Percentiles rank a stretch among this genome's conserved stretches.
phyloP scores from a whole-genome alignment of 139 green algal genomes.

The Micromonas pusilla region DNA sequence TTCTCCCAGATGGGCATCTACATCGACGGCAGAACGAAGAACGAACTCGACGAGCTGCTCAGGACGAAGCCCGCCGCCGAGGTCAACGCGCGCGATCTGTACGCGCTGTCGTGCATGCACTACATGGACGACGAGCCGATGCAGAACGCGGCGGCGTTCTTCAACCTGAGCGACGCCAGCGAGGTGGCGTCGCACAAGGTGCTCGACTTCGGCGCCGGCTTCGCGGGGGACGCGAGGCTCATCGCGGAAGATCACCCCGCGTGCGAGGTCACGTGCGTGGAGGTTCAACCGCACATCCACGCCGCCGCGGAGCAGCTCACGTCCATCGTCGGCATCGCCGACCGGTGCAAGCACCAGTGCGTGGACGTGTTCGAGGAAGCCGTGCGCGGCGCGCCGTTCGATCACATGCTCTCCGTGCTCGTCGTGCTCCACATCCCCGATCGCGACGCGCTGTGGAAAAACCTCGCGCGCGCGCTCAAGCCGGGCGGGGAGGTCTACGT shows the following conservation, averaged over 20 bases:
- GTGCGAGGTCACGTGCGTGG: background rate
- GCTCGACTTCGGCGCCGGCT: slow-evolving; percentile 1
- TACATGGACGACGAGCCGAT: background rate
- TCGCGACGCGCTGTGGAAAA: background rate
- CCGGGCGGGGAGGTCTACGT: background rate
- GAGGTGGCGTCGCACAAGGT: background rate
- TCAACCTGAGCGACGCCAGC: background rate
- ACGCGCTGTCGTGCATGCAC: background rate
- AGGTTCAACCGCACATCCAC: slow-evolving; percentile 2
- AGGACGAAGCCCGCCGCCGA: background rate
- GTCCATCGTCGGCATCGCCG: background rate
- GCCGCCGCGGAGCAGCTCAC: background rate
- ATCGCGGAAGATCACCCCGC: background rate
- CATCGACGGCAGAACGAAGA: background rate
- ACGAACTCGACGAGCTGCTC: slow-evolving; percentile 4
- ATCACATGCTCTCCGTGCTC: background rate
- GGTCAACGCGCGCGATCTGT: background rate
- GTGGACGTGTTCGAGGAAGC: background rate
- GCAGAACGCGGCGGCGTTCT: background rate
- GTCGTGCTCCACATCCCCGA: slow-evolving; percentile 3
- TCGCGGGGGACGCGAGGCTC: background rate
- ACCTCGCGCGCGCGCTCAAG: background rate
- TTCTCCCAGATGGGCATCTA: slow-evolving; percentile 4
- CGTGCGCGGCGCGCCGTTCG: background rate
- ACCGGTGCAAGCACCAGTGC: background rate